Percentiles rank a stretch among this genome's conserved stretches.
Evolutionary conservation across 768 basidiomycete genomes (phyloP).

Genomic region (Lactifluus subvellereus): DNA sequence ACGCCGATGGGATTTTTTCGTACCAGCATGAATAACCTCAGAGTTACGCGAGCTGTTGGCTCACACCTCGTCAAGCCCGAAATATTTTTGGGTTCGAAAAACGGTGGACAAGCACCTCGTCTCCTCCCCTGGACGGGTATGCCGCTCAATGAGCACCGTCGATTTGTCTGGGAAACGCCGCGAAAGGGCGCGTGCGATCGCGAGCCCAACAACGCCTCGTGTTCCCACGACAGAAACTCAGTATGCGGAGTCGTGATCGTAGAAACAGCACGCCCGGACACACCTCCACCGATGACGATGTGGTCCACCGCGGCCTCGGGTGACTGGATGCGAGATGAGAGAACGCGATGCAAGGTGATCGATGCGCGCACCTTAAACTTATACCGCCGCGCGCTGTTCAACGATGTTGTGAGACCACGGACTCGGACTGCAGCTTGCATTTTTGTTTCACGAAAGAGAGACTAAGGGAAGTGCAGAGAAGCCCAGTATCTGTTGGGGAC

Average conservation of each 20-base stretch:
- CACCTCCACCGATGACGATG: constrained; percentile 85
- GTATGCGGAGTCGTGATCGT: not conserved
- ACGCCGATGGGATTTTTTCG: constrained; percentile 1
- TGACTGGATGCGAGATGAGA: constrained; percentile 32
- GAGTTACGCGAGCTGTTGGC: constrained; percentile 77
- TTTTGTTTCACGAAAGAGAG: not conserved
- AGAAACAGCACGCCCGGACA: constrained; percentile 10
- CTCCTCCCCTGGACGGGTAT: constrained; percentile 71
- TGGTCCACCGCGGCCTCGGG: constrained; percentile 77
- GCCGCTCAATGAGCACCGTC: constrained; percentile 79
- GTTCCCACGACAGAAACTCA: not conserved
- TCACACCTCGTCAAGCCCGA: constrained; percentile 1
- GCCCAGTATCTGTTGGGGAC: no score
- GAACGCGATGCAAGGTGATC: not conserved
- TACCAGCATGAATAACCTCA: constrained; percentile 90
- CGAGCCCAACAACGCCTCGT: constrained; percentile 79
- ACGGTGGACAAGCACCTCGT: constrained; percentile 49
- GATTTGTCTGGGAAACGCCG: constrained; percentile 58
- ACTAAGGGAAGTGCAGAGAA: not conserved
- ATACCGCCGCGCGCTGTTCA: constrained; percentile 57
- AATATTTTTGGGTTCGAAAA: not conserved
- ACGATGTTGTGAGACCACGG: constrained; percentile 42
- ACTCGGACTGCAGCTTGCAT: constrained; percentile 1
- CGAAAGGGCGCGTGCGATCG: constrained; percentile 71
- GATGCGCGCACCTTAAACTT: constrained; percentile 48